A percentile compares a stretch with the other conserved stretches of the same genome.
These are phyloP conservation scores for Boletus fagicola DNA, from an alignment of 768 basidiomycete species.

Conservation along the genomic window DNA sequence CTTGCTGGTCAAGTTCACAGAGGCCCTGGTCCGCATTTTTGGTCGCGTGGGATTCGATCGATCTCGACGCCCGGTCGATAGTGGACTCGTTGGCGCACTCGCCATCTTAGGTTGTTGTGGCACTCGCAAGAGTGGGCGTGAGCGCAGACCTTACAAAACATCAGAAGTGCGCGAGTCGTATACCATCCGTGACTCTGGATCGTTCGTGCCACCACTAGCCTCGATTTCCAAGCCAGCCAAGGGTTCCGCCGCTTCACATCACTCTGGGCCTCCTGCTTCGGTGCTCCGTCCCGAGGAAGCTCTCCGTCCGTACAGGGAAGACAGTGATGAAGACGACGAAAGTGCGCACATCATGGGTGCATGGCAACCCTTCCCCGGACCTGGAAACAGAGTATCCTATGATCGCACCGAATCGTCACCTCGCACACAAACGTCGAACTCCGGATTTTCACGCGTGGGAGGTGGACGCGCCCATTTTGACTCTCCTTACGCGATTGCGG, in stretches of 20 bases:
- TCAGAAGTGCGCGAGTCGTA: conserved; percentile 31
- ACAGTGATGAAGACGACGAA: conserved; percentile 69
- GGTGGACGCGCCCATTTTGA: conserved; percentile 87
- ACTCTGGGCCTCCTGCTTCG: conserved; percentile 57
- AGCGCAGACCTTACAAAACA: conserved; percentile 25
- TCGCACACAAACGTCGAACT: conserved; percentile 32
- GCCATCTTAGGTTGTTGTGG: conserved; percentile 68
- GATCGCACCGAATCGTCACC: conserved; percentile 30
- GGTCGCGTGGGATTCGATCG: conserved; percentile 82
- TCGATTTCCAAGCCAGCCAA: conserved; percentile 30
- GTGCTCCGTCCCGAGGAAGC: conserved; percentile 81
- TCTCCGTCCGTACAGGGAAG: conserved; percentile 70
- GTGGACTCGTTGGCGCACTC: conserved; percentile 84
- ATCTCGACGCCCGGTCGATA: conserved; percentile 74
- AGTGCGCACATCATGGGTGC: conserved; percentile 89
- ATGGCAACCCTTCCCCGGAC: conserved; percentile 74
- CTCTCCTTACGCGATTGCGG: conserved; percentile 75
- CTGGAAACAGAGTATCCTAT: conserved; percentile 24
- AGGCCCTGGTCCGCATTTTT: conserved; percentile 75
- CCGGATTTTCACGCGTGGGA: conserved; percentile 83
- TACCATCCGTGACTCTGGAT: conserved; percentile 42
- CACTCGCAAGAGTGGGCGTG: conserved; percentile 39
- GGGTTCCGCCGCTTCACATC: conserved; percentile 34
- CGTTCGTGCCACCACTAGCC: conserved; percentile 45
- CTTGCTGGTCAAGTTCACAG: conserved; percentile 80